Base-by-base conservation (phyloP, 495 filamentous ascomycete species). In the Xylaria castorea region DNA sequence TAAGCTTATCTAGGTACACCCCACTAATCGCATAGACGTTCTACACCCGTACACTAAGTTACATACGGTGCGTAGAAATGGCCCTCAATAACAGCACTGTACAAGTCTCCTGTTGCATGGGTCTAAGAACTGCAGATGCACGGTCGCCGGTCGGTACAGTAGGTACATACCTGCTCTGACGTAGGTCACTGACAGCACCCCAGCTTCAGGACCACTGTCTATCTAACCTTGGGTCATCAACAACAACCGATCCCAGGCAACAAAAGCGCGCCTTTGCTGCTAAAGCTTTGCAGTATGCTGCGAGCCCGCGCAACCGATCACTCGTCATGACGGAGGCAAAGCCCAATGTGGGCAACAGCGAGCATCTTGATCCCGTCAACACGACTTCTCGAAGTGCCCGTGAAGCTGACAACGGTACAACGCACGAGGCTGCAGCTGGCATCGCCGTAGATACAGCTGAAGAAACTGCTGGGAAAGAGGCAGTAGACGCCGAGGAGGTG, bases 281-380 rank as follows among this genome's bases (percentile, higher is more conserved):
- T 32, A n/a, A 12, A 38, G 38, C 12, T 12, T 32, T 66, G 42
- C 70, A 72, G 70, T 30, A 72, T 72, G 70, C 70, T 71, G 62
- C 70, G 20, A 55, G 63, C 32, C 44, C 51, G 53, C 38, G 11
- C 38, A 50, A 27, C 14, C 53, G 50, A 71, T 70, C 65, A 71
- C 74, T 74, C 73, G 74, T 75, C 77, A 85, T 85, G 83, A 85
- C 83, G 75, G 82, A 84, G 76, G 79, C 76, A 74, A 76, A 81
- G 81, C 83, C 83, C 75, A 75, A 74, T 46, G 71, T 75, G 76
- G 80, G 83, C 80, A 79, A 83, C 72, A 74, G 70, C 25, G 48
- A 60, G 44, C 69, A 68, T 8, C 69, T 32, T 53, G 72, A 71
- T 20, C 16, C 51, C 2, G 53, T 20, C 30, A 40, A 68, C 64